Evolutionary conservation across 176 grass and related monocot species (phyloP).

Genomic region (Raddia guianensis): DNA sequence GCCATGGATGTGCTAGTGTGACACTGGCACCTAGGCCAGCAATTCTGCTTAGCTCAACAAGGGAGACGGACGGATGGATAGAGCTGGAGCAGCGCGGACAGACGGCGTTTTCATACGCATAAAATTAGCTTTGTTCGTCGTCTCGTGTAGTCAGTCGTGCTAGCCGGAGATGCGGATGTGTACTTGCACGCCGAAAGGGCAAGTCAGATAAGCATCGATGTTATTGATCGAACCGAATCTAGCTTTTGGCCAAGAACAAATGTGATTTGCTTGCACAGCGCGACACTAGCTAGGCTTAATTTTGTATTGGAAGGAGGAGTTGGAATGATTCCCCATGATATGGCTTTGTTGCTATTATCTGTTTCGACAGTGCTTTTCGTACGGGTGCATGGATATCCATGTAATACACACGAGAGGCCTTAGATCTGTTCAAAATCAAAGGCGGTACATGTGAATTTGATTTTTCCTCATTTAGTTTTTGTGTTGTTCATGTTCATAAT

Average conservation of each 20-base stretch:
- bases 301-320: too few species aligned
- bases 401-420: too few species aligned
- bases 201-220: not conserved
- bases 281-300: not conserved
- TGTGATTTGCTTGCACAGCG: not conserved
- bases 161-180: not conserved
- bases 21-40: not conserved
- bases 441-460: too few species aligned
- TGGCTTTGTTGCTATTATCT: too few species aligned
- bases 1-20: not conserved
- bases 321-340: too few species aligned
- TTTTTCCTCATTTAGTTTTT: too few species aligned
- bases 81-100: slow-evolving; percentile 1
- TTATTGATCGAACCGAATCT: not conserved
- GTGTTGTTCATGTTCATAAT: too few species aligned
- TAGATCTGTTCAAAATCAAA: too few species aligned
- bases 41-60: slow-evolving; percentile 4
- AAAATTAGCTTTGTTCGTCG: not conserved
- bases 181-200: not conserved
- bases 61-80: not conserved
- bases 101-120: not conserved
- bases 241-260: not conserved
- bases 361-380: too few species aligned
- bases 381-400: too few species aligned
- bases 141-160: not conserved